Percentiles rank a stretch among this genome's conserved stretches.
Conservation (phyloP, 257 asterid species). For the Solanum virginianum region DNA sequence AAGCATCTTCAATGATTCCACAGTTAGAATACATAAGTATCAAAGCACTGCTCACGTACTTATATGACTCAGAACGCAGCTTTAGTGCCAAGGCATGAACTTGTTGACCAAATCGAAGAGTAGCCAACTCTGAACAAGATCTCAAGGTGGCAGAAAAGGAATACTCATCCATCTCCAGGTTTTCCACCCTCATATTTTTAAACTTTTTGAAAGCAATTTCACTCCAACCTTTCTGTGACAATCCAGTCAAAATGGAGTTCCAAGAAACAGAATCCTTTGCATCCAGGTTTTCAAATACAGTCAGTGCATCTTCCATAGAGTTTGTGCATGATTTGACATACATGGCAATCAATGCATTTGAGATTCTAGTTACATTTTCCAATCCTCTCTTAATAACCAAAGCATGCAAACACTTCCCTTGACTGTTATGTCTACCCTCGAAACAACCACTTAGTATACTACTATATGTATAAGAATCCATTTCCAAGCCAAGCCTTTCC, state of each 20-base stretch:
- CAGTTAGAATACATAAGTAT: constrained; percentile 81
- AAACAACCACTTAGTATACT: constrained; percentile 45
- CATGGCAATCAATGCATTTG: constrained; percentile 62
- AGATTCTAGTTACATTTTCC: constrained; percentile 40
- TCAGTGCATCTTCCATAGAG: constrained; percentile 40
- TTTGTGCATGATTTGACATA: constrained; percentile 36
- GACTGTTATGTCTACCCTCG: constrained; percentile 16
- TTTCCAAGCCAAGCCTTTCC: constrained; percentile 36
- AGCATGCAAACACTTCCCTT: constrained; percentile 60
- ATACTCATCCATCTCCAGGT: constrained; percentile 50
- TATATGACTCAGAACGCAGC: constrained; percentile 43
- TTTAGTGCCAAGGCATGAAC: constrained; percentile 51
- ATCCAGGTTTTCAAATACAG: constrained; percentile 26
- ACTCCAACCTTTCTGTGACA: constrained; percentile 61
- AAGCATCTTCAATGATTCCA: constrained; percentile 64
- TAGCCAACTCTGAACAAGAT: constrained; percentile 84
- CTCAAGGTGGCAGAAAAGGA: constrained; percentile 59
- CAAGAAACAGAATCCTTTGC: constrained; percentile 60
- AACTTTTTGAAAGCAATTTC: constrained; percentile 49
- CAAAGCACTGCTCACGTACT: constrained; percentile 58
- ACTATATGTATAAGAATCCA: constrained; percentile 65
- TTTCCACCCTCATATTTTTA: constrained; percentile 37
- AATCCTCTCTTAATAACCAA: constrained; percentile 58
- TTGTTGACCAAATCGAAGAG: constrained; percentile 56
- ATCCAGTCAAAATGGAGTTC: constrained; percentile 73